Evolutionary conservation across 192 early-diverging fungal species (phyloP).

Genomic region (Glomus cerebriforme): DNA sequence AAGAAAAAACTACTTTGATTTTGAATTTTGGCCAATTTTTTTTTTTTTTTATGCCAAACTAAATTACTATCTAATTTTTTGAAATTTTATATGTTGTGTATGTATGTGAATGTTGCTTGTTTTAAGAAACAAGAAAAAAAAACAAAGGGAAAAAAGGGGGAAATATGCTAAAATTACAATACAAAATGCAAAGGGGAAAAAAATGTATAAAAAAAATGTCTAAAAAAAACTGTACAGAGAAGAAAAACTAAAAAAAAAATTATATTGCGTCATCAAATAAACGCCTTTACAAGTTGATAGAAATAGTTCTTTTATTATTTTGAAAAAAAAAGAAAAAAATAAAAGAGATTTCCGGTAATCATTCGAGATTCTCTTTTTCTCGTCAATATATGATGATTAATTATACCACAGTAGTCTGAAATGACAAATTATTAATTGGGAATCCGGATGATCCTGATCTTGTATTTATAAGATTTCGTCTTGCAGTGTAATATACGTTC

Average conservation of each 20-base stretch:
- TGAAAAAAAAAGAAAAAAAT: slow-evolving; percentile 8
- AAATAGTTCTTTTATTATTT: not conserved
- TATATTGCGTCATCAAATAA: slow-evolving; percentile 17
- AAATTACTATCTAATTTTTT: not conserved
- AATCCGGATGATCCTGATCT: not conserved
- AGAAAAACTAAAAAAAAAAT: not conserved
- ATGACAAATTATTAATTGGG: slow-evolving; percentile 14
- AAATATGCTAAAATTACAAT: slow-evolving; percentile 20
- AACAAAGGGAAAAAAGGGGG: not conserved
- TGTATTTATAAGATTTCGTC: slow-evolving; percentile 1
- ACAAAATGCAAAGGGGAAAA: slow-evolving; percentile 21
- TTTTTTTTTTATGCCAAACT: not conserved
- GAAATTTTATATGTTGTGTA: not conserved
- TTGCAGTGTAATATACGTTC: not conserved
- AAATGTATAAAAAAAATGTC: not conserved
- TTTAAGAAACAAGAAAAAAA: not conserved
- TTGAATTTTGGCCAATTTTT: not conserved
- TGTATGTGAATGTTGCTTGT: too few species aligned
- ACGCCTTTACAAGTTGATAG: slow-evolving; percentile 19
- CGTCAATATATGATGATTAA: too few species aligned
- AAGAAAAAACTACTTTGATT: not conserved
- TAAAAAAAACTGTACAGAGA: slow-evolving; percentile 13
- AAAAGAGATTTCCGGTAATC: not conserved
- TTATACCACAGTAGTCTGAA: slow-evolving; percentile 17
- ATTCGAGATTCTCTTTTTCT: too few species aligned